phyloP scores from a whole-genome alignment of 306 rosid species.

The Vigna mungo region DNA sequence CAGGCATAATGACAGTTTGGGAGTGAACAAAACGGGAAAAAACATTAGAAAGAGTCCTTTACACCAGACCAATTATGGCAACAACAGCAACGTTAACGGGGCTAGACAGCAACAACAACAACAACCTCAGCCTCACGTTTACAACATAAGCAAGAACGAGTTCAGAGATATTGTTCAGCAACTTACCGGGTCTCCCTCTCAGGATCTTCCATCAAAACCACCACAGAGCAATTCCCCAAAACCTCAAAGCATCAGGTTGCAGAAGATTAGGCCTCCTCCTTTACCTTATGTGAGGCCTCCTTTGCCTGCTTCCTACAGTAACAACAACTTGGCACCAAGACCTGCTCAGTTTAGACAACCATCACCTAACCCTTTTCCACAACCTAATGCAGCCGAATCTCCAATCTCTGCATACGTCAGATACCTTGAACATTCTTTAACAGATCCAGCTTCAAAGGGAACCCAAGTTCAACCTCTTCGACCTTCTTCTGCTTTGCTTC shows the following conservation, averaged over 20 bases:
- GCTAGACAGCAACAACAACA: slow-evolving; percentile 48
- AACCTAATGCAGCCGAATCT: slow-evolving; percentile 64
- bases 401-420: slow-evolving; percentile 83
- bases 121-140: slow-evolving; percentile 85
- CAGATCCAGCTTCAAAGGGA: slow-evolving; percentile 62
- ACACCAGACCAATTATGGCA: slow-evolving; percentile 63
- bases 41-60: slow-evolving; percentile 75
- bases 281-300: slow-evolving; percentile 57
- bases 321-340: slow-evolving; percentile 50
- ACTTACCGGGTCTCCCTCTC: slow-evolving; percentile 82
- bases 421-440: slow-evolving; percentile 64
- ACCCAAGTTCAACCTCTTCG: slow-evolving; percentile 40
- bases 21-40: slow-evolving; percentile 80
- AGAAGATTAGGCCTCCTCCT: slow-evolving; percentile 84
- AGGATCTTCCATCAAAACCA: slow-evolving; percentile 67
- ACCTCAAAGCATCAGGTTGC: slow-evolving; percentile 73
- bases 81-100: slow-evolving; percentile 40
- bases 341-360: slow-evolving; percentile 67
- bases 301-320: slow-evolving; percentile 52
- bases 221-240: slow-evolving; percentile 61
- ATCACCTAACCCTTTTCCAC: slow-evolving; percentile 51
- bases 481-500: slow-evolving; percentile 58
- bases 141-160: slow-evolving; percentile 86
- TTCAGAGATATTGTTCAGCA: slow-evolving; percentile 79
- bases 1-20: slow-evolving; percentile 65